Percentiles rank a stretch among this genome's conserved stretches.
Evolutionary conservation across 495 filamentous ascomycete species (phyloP).

Genomic region (Aspergillus sparsus): DNA sequence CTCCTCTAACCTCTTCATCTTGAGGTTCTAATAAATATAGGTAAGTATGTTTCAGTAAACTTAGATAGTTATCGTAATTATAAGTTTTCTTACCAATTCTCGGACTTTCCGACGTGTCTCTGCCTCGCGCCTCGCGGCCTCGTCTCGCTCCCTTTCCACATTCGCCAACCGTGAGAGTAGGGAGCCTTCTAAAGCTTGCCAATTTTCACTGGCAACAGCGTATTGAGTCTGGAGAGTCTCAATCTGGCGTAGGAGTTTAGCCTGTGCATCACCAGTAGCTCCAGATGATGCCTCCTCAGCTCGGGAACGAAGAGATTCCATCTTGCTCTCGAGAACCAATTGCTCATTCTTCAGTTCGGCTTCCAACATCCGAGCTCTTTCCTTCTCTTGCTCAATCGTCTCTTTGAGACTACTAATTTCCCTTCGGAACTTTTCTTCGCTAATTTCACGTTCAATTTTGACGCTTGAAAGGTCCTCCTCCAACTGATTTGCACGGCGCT

Average conservation of each 20-base stretch:
- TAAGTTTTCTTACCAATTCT: constrained; percentile 64
- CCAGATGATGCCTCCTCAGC: constrained; percentile 91
- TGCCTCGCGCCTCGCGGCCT: constrained; percentile 75
- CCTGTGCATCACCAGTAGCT: constrained; percentile 77
- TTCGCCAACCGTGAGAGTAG: constrained; percentile 69
- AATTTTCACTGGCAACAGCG: constrained; percentile 90
- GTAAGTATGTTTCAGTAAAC: constrained; percentile 20
- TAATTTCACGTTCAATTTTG: constrained; percentile 74
- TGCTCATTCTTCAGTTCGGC: constrained; percentile 83
- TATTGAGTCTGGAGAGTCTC: constrained; percentile 97
- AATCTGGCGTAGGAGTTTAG: constrained; percentile 87
- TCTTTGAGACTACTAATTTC: constrained; percentile 71
- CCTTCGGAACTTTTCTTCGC: constrained; percentile 65
- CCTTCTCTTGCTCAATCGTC: constrained; percentile 71
- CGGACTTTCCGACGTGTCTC: constrained; percentile 85
- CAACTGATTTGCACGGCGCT: constrained; percentile 63
- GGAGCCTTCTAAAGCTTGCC: constrained; percentile 91
- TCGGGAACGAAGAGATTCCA: constrained; percentile 80
- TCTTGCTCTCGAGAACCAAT: constrained; percentile 76
- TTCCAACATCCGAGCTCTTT: constrained; percentile 69
- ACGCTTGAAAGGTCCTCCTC: constrained; percentile 70
- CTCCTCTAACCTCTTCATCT: constrained; percentile 75
- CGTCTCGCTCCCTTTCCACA: constrained; percentile 88
- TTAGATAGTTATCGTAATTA: not conserved
- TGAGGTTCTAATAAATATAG: constrained; percentile 57